phyloP scores from a whole-genome alignment of 306 rosid genomes.

The Neltuma alba region DNA sequence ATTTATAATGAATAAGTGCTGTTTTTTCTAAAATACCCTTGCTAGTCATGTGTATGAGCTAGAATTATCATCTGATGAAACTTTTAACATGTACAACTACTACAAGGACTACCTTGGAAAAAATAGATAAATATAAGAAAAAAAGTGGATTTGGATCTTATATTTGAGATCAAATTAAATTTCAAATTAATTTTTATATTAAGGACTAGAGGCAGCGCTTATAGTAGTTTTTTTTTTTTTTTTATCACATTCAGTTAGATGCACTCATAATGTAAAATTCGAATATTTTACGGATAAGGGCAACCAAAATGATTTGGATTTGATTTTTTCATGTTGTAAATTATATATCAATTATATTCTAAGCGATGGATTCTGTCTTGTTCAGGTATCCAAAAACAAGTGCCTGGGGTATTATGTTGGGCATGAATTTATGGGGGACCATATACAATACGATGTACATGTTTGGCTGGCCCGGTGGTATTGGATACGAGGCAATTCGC shows the following conservation, averaged over 20 bases:
- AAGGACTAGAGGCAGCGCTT: too few species aligned
- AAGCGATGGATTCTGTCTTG: constrained; percentile 31
- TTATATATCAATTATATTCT: neutral
- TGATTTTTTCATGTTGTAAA: constrained; percentile 1
- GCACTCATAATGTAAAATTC: constrained; percentile 1
- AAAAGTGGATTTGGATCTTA: too few species aligned
- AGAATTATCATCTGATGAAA: too few species aligned
- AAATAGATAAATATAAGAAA: too few species aligned
- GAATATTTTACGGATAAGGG: neutral
- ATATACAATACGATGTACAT: constrained; percentile 85
- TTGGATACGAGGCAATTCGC: constrained; percentile 78
- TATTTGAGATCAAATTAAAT: too few species aligned
- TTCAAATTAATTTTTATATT: too few species aligned
- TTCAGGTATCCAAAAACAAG: constrained; percentile 89
- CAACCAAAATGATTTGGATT: constrained; percentile 16
- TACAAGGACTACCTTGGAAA: too few species aligned
- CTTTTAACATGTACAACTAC: too few species aligned
- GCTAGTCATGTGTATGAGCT: too few species aligned
- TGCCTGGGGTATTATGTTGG: constrained; percentile 98
- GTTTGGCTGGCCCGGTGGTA: constrained; percentile 85
- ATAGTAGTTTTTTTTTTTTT: neutral
- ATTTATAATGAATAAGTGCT: too few species aligned
- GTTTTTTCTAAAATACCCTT: too few species aligned
- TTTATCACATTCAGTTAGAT: neutral
- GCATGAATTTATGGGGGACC: constrained; percentile 99